Evolutionary conservation across 495 filamentous ascomycete species (phyloP).

Genomic region (Aspergillus sclerotioniger): DNA sequence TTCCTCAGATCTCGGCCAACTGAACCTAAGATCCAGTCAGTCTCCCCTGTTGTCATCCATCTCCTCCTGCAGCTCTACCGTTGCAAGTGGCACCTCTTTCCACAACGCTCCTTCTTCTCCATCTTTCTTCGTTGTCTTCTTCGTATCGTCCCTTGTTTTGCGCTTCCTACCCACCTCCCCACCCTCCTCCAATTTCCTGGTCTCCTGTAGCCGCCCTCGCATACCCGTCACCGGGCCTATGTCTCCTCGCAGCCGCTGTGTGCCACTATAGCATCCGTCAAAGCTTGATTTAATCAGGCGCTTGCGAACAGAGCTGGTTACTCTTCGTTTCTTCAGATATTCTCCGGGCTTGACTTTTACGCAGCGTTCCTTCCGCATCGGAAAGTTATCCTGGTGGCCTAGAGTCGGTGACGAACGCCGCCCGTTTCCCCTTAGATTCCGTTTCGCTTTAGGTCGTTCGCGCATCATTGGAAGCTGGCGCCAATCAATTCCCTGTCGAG

Average conservation of each 20-base stretch:
- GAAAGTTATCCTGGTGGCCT: not conserved
- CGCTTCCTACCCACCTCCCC: not conserved
- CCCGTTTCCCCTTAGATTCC: not conserved
- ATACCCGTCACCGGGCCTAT: conserved; percentile 6
- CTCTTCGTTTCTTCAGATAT: not conserved
- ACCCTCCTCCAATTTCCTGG: conserved; percentile 1
- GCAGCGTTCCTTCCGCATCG: not conserved
- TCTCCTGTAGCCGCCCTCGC: conserved; percentile 7
- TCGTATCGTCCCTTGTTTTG: conserved; percentile 6
- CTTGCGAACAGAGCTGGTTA: not conserved
- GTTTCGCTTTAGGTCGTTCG: not conserved
- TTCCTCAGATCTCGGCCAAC: conserved; percentile 16
- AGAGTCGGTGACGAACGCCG: conserved; percentile 1
- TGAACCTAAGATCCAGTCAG: conserved; percentile 1
- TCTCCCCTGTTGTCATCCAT: conserved; percentile 8
- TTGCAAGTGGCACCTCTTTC: not conserved
- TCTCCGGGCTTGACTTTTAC: not conserved
- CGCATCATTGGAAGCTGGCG: not conserved
- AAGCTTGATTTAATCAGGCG: not conserved
- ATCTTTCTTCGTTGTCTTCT: conserved; percentile 9
- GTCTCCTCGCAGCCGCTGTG: conserved; percentile 3
- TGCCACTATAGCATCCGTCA: conserved; percentile 1
- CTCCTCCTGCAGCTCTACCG: conserved; percentile 2
- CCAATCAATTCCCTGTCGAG: not conserved
- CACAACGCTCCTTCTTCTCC: not conserved